Conservation (phyloP, 305 asterid species). For the Ruellia speciosa region DNA sequence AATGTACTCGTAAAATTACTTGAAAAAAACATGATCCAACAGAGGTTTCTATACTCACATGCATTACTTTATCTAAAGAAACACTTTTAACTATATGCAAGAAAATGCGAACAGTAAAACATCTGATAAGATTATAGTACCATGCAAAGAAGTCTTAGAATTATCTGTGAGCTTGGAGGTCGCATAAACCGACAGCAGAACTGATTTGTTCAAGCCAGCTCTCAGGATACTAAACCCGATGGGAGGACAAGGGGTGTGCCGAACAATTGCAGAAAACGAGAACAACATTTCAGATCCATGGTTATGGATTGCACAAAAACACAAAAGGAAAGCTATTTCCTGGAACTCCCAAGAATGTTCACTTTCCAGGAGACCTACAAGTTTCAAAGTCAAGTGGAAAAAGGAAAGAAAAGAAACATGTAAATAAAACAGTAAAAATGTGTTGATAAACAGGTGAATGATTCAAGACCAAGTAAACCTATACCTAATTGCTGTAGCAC, state of each 20-base stretch:
- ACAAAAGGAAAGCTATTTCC: conserved; percentile 80
- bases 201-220: conserved; percentile 98
- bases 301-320: conserved; percentile 92
- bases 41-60: background rate
- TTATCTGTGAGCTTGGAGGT: conserved; percentile 58
- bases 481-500: conserved; percentile 84
- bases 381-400: conserved; percentile 23
- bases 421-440: conserved; percentile 14
- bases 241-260: conserved; percentile 80
- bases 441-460: conserved; percentile 16
- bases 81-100: conserved; percentile 8
- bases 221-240: conserved; percentile 91
- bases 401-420: conserved; percentile 16
- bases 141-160: conserved; percentile 56
- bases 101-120: conserved; percentile 2
- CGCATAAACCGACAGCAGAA: conserved; percentile 90
- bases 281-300: conserved; percentile 86
- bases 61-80: conserved; percentile 14
- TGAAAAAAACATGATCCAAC: background rate
- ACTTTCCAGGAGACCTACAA: conserved; percentile 74
- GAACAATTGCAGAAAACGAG: conserved; percentile 88
- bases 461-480: conserved; percentile 24
- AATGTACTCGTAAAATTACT: background rate
- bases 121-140: conserved; percentile 36
- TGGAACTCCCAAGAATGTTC: conserved; percentile 76